Evolutionary conservation across 306 rosid genomes (phyloP), one percentile per base, ranked within the genome.

Genomic region (Phaseolus lunatus): DNA sequence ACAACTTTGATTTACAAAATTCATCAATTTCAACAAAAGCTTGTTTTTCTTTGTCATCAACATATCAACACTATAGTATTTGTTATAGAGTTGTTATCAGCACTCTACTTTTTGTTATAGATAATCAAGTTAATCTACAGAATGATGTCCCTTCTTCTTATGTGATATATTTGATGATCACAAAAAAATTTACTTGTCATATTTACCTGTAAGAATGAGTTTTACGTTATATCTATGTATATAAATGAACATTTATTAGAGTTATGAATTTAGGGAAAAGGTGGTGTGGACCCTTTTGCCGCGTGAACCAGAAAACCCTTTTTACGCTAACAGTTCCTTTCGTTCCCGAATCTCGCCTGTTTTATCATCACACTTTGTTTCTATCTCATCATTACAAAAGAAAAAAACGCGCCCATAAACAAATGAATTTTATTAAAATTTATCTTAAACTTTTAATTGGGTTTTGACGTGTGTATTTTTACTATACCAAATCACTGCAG

Each of bases 241-340:
- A 2, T 39, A 39, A 39, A 48, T 18, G 12, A 6, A 10, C 23
- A 56, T 22, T 56, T 56, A 57, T 57, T 3, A 26, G 14, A 33
- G 5, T 47, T 62, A 39, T 8, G 14, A 29, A 54, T 54, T 20
- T 45, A 72, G 45, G 39, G 22, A 37, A 57, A n/a, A 54, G 23
- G 23, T 27, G 50, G 31, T 1, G 53, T 56, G 45, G 37, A 9
- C 19, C 2, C 16, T 52, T 65, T 77, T 77, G 54, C 53, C 31
- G 58, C 48, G 47, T 67, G n/a, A 53, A 39, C 0, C 48, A 16
- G 13, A 71, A 37, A 70, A 19, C 22, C 35, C 41, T 23, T 79
- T 70, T 11, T 48, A 61, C 72, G 72, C 72, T 79, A 70, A 79
- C 72, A 47, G 18, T 61, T 61, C 20, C 35, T 44, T 78, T 64